Conservation (phyloP, 306 rosid genomes). For the Lathyrus sativus region DNA sequence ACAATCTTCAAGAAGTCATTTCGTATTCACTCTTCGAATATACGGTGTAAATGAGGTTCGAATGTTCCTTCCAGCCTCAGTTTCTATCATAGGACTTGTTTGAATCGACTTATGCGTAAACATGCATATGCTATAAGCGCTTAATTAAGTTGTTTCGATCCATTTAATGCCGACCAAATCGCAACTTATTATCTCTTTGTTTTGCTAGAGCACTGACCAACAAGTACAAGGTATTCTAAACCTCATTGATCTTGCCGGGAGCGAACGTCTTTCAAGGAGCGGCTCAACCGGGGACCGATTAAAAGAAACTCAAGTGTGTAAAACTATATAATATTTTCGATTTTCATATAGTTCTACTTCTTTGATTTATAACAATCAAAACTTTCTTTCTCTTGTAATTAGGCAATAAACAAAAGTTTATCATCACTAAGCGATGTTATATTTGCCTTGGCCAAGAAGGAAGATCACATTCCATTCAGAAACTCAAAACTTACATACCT, state of each 20-base stretch:
- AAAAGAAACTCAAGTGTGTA: slow-evolving; percentile 89
- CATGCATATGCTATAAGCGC: background rate
- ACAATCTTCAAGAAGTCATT: slow-evolving; percentile 96
- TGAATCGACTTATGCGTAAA: background rate
- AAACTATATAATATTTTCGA: slow-evolving; percentile 17
- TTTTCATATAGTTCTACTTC: slow-evolving; percentile 16
- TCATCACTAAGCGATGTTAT: slow-evolving; percentile 93
- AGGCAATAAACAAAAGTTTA: slow-evolving; percentile 92
- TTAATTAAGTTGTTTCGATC: slow-evolving; percentile 1
- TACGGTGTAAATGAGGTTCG: slow-evolving; percentile 88
- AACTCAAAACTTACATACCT: slow-evolving; percentile 97
- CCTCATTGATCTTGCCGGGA: slow-evolving; percentile 98
- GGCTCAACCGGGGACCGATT: slow-evolving; percentile 94
- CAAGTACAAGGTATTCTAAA: slow-evolving; percentile 92
- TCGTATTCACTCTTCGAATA: slow-evolving; percentile 91
- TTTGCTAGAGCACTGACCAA: slow-evolving; percentile 83
- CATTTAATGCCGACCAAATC: slow-evolving; percentile 21
- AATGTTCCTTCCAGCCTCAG: slow-evolving; percentile 6
- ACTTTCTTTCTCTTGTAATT: slow-evolving; percentile 33
- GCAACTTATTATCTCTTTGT: slow-evolving; percentile 22
- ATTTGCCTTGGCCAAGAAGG: slow-evolving; percentile 95
- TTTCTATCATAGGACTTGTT: background rate
- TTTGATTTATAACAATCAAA: slow-evolving; percentile 23
- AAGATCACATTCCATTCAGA: slow-evolving; percentile 87
- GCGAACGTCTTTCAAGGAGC: slow-evolving; percentile 97